These are phyloP conservation scores for Pythium rhizo-oryzae DNA, from an alignment of 352 stramenopile genomes.

Conservation along the genomic window DNA sequence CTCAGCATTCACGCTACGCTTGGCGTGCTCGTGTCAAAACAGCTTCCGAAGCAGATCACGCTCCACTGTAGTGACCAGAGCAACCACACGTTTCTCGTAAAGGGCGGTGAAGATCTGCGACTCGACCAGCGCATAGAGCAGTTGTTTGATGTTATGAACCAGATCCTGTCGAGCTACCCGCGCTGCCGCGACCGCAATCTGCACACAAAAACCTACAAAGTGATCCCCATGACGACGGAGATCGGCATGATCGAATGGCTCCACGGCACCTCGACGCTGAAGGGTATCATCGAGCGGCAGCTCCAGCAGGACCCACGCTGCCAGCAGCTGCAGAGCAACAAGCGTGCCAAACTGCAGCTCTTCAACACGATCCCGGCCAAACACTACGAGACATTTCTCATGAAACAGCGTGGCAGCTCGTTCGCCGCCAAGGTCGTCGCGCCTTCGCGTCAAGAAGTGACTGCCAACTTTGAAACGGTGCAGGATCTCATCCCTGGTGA, in stretches of 20 bases:
- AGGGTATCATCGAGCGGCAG: constrained; percentile 77
- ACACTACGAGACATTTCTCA: constrained; percentile 69
- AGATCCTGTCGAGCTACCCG: constrained; percentile 70
- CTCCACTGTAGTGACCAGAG: constrained; percentile 83
- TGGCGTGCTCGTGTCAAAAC: constrained; percentile 83
- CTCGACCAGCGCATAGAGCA: constrained; percentile 93
- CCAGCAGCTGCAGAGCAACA: constrained; percentile 64
- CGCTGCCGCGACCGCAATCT: constrained; percentile 69
- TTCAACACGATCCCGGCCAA: constrained; percentile 80
- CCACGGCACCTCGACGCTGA: constrained; percentile 72
- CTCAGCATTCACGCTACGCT: constrained; percentile 78
- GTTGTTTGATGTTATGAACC: constrained; percentile 93
- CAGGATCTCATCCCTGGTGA: constrained; percentile 74
- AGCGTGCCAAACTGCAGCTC: constrained; percentile 64
- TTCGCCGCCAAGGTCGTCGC: constrained; percentile 77
- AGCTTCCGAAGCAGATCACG: constrained; percentile 81
- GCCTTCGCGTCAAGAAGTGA: constrained; percentile 50
- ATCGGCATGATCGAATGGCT: constrained; percentile 89
- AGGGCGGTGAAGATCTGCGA: constrained; percentile 91
- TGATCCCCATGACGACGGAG: constrained; percentile 85
- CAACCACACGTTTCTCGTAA: constrained; percentile 88
- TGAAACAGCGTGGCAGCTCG: constrained; percentile 68
- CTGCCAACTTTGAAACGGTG: constrained; percentile 52
- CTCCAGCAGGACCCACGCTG: constrained; percentile 66
- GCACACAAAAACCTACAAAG: constrained; percentile 79